Base-by-base conservation (phyloP, 331 rosid genomes). In the Ulmus americana region DNA sequence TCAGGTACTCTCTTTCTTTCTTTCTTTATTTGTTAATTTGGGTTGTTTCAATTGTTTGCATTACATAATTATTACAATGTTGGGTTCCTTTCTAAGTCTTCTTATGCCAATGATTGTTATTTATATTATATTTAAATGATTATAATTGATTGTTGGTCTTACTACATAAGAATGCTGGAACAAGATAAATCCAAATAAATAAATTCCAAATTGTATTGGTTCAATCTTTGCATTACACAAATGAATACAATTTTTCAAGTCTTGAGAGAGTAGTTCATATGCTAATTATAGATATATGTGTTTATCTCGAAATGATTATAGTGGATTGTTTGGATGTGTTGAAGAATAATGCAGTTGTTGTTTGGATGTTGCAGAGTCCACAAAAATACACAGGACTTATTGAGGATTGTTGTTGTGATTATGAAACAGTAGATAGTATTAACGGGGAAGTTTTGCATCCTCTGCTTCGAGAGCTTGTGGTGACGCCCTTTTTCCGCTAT, bases 371-470 rank as follows among this genome's bases (percentile, higher is more conserved):
- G 67, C 77, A 94, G 95, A 84, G 76, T 63, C 52, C 80, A 39
- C 76, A 74, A 0, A 88, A 85, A 84, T 94, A 77, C 70, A 90
- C 89, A 47, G 98, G 98, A 55, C 82, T 90, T 5, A 91, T 94
- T 68, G 97, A 94, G 81, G 98, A 89, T 74, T 94, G 97, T 73
- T 89, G 98, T 82, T 94, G 98, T 83, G 95, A 87, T 59, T 94
- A 94, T 59, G 98, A 87, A 72, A 89, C 98, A 0, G 97, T 82
- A 65, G 85, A 94, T 64, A 84, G 61, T 56, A 79, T 94, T 57
- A 94, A 94, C 54, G 66, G 72, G 76, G 96, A 87, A 67, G 91
- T 87, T 64, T 76, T 94, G 53, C 12, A 94, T 54, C 98, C 97
- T 6, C 84, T 81, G 6, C 98, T 94, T 4, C 98, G 87, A 58